These are phyloP conservation scores for Scheffersomyces titani DNA, from an alignment of 1,139 yeast species.

Conservation along the genomic window DNA sequence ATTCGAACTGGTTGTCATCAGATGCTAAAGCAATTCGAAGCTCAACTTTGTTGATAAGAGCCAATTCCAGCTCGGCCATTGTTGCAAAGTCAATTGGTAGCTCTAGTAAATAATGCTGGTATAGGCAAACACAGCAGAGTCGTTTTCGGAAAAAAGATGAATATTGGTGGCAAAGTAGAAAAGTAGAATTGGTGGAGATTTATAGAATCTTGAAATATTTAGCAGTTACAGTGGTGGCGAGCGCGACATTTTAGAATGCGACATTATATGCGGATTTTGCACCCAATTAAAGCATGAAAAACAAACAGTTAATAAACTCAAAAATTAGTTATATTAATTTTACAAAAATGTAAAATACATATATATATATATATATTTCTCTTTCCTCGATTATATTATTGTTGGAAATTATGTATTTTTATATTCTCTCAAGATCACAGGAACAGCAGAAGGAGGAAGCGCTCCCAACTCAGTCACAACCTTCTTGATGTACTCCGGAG, in stretches of 20 bases:
- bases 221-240: background rate
- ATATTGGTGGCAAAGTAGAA: conserved; percentile 8
- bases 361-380: background rate
- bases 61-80: conserved; percentile 55
- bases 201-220: background rate
- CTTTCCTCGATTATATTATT: background rate
- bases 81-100: background rate
- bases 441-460: conserved; percentile 95
- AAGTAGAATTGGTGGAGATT: background rate
- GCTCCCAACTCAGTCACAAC: conserved; percentile 96
- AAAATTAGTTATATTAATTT: no score
- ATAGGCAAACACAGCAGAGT: background rate
- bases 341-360: no score
- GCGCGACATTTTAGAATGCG: background rate
- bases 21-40: conserved; percentile 79
- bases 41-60: conserved; percentile 75
- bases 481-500: conserved; percentile 90
- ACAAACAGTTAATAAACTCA: no score
- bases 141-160: background rate
- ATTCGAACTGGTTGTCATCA: conserved; percentile 63
- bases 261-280: background rate
- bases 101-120: background rate
- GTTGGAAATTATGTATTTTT: conserved; percentile 45
- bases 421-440: conserved; percentile 92
- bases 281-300: background rate